Evolutionary conservation across 2,329 filamentous ascomycete species (phyloP).

Genomic region (Colletotrichum tamarilloi): DNA sequence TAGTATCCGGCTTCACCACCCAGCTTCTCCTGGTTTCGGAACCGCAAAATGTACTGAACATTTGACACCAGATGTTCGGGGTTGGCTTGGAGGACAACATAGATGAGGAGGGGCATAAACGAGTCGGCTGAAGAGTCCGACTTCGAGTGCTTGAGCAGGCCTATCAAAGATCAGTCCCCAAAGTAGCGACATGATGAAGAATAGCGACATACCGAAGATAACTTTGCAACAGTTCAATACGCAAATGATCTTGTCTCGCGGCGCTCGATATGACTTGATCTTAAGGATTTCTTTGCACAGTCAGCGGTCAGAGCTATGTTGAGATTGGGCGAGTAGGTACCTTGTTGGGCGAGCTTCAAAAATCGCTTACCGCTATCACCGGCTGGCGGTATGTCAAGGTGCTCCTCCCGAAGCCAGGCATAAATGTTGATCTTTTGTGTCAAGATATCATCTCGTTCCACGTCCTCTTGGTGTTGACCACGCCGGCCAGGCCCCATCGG

Average conservation of each 20-base stretch:
- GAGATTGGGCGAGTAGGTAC: slow-evolving; percentile 51
- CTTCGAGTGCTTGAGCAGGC: slow-evolving; percentile 90
- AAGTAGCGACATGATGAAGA: not conserved
- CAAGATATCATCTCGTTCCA: slow-evolving; percentile 95
- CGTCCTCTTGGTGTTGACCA: slow-evolving; percentile 97
- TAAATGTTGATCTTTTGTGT: slow-evolving; percentile 98
- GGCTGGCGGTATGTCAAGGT: slow-evolving; percentile 89
- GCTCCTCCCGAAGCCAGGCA: slow-evolving; percentile 91
- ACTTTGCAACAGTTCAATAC: slow-evolving; percentile 99
- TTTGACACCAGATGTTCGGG: slow-evolving; percentile 97
- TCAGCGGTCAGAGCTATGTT: slow-evolving; percentile 41
- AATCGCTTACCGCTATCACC: slow-evolving; percentile 90
- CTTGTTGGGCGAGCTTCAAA: slow-evolving; percentile 87
- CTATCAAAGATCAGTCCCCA: slow-evolving; percentile 51
- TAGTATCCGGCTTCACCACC: slow-evolving; percentile 99
- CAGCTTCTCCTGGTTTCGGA: slow-evolving; percentile 96
- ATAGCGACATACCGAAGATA: slow-evolving; percentile 79
- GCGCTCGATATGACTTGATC: slow-evolving; percentile 97
- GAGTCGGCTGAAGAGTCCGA: slow-evolving; percentile 95
- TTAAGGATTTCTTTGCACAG: slow-evolving; percentile 82
- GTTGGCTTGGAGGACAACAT: slow-evolving; percentile 93
- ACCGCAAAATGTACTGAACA: slow-evolving; percentile 96
- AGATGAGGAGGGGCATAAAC: slow-evolving; percentile 94
- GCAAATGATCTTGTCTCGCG: slow-evolving; percentile 97
- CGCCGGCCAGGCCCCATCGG: slow-evolving; percentile 83